Conservation (phyloP, 129 eudicot genomes). For the Centaurea solstitialis region DNA sequence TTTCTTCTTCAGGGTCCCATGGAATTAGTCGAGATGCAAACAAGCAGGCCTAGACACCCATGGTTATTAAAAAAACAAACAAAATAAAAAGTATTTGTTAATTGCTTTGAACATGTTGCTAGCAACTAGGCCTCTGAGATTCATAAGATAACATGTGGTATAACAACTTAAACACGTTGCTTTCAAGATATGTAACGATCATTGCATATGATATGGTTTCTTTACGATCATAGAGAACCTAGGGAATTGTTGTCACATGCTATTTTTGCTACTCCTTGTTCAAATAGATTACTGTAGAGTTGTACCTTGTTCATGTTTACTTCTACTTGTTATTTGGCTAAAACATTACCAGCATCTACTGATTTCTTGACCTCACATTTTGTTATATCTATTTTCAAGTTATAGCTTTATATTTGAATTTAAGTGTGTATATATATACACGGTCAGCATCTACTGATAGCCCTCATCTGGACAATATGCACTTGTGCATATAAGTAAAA, state of each 20-base stretch:
- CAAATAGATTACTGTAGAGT: not conserved
- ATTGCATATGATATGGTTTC: constrained; percentile 15
- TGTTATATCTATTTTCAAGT: not conserved
- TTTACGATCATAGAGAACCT: constrained; percentile 15
- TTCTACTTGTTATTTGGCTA: not conserved
- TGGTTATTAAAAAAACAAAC: not conserved
- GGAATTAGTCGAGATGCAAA: not conserved
- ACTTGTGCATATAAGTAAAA: no score
- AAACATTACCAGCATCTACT: not conserved
- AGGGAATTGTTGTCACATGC: not conserved
- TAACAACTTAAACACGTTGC: constrained; percentile 21
- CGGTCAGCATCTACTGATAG: no score
- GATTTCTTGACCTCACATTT: not conserved
- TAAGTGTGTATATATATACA: not conserved
- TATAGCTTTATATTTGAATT: not conserved
- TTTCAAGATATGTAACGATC: constrained; percentile 22
- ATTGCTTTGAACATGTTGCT: not conserved
- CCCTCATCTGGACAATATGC: no score
- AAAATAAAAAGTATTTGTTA: not conserved
- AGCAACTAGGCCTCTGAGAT: not conserved
- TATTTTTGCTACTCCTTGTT: not conserved
- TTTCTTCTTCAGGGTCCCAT: not conserved
- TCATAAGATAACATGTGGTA: constrained; percentile 20
- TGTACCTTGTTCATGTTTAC: constrained; percentile 21
- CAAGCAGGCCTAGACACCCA: not conserved